Percentiles rank a stretch among this genome's conserved stretches.
Conservation (phyloP, 2,329 filamentous ascomycete species). For the Aspergillus caelatus region DNA sequence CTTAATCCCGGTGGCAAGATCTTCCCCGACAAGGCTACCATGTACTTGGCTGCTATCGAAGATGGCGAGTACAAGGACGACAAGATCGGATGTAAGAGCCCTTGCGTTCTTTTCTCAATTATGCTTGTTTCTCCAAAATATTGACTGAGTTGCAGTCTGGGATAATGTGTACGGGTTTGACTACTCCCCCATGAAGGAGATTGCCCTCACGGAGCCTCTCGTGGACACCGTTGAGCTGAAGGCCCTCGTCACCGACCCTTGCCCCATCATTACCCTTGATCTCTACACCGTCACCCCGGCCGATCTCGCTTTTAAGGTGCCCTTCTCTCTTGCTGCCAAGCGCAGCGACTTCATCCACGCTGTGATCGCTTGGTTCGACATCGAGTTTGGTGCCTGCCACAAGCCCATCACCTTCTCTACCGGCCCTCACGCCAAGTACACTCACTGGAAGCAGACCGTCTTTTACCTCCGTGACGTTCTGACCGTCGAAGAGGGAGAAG, state of each 20-base stretch:
- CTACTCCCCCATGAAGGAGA: constrained; percentile 90
- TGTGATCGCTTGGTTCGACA: constrained; percentile 98
- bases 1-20: constrained; percentile 85
- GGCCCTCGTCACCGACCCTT: constrained; percentile 91
- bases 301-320: constrained; percentile 81
- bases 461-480: constrained; percentile 95
- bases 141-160: constrained; percentile 71
- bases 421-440: constrained; percentile 97
- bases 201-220: constrained; percentile 90
- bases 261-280: constrained; percentile 81
- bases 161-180: constrained; percentile 99
- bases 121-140: background rate
- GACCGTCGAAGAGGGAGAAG: constrained; percentile 86
- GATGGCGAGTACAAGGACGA: constrained; percentile 99
- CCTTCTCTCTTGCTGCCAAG: constrained; percentile 75
- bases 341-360: constrained; percentile 96
- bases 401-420: constrained; percentile 97
- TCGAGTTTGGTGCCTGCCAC: constrained; percentile 97
- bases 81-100: constrained; percentile 91
- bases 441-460: constrained; percentile 99
- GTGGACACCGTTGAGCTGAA: constrained; percentile 98
- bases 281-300: constrained; percentile 84
- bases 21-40: constrained; percentile 98
- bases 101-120: constrained; percentile 5
- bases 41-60: constrained; percentile 95